Conservation (phyloP, 805 yeast species). For the Alloascoidea africana region DNA sequence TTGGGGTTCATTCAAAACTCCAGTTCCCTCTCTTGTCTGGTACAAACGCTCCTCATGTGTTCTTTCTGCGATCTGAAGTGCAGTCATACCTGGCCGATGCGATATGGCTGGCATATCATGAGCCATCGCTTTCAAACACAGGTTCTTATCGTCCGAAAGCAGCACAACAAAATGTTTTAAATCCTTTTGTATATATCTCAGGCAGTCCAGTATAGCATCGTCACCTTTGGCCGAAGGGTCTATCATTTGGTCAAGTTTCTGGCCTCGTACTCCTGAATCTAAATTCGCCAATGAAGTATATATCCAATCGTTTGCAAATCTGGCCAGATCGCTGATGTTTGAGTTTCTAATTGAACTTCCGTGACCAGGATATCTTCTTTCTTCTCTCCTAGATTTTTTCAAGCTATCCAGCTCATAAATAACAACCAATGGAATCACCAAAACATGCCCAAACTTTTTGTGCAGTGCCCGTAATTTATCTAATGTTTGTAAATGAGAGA, state of each 20-base stretch:
- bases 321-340: conserved; percentile 40
- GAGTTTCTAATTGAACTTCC: conserved; percentile 5
- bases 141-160: conserved; percentile 70
- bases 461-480: conserved; percentile 32
- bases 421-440: conserved; percentile 60
- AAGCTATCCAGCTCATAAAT: conserved; percentile 74
- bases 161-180: conserved; percentile 31
- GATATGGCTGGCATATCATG: conserved; percentile 27
- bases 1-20: too few relatives aligned
- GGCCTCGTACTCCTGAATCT: conserved; percentile 44
- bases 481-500: conserved; percentile 49
- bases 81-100: background rate
- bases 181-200: conserved; percentile 39
- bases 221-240: conserved; percentile 39
- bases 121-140: conserved; percentile 63
- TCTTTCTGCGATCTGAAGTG: background rate
- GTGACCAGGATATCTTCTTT: conserved; percentile 6
- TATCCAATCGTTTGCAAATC: conserved; percentile 72
- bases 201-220: conserved; percentile 78
- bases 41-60: background rate
- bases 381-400: conserved; percentile 27
- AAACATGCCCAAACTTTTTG: conserved; percentile 24
- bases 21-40: background rate
- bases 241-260: conserved; percentile 37
- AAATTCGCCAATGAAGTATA: conserved; percentile 39